Evolutionary conservation across 768 basidiomycete species (phyloP).

Genomic region (Mycena polygramma): DNA sequence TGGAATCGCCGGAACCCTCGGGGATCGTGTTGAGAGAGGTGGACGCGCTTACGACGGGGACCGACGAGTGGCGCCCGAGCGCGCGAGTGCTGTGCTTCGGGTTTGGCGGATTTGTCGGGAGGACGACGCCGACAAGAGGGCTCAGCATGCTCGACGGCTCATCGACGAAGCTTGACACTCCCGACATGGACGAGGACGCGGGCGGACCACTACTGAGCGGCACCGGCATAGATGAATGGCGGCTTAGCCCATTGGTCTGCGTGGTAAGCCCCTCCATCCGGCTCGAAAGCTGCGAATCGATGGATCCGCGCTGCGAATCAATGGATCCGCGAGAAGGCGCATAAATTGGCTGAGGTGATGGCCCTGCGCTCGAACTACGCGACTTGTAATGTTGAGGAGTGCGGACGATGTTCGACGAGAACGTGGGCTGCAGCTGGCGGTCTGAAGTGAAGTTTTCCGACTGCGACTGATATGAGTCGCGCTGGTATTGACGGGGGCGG

Average conservation of each 20-base stretch:
- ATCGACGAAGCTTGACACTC: conserved; percentile 52
- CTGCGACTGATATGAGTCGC: conserved; percentile 14
- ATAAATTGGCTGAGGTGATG: conserved; percentile 37
- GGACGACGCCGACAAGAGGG: conserved; percentile 49
- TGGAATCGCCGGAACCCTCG: conserved; percentile 43
- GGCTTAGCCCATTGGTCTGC: conserved; percentile 40
- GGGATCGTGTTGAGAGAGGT: conserved; percentile 55
- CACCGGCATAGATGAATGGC: conserved; percentile 53
- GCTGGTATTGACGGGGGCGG: conserved; percentile 34
- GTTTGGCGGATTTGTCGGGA: conserved; percentile 37
- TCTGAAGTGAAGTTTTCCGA: conserved; percentile 64
- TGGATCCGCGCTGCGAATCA: conserved; percentile 30
- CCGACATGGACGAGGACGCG: conserved; percentile 42
- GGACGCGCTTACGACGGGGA: conserved; percentile 47
- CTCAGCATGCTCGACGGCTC: conserved; percentile 63
- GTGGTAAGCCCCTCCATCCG: conserved; percentile 47
- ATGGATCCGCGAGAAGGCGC: conserved; percentile 37
- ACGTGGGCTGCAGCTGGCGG: conserved; percentile 73
- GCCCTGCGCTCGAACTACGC: conserved; percentile 41
- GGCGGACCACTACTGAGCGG: conserved; percentile 37
- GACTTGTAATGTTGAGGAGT: conserved; percentile 72
- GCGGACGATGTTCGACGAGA: conserved; percentile 76
- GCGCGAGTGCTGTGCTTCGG: conserved; percentile 38
- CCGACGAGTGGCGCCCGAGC: conserved; percentile 49
- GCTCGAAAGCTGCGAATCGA: conserved; percentile 42